Base-by-base conservation (phyloP, 495 filamentous ascomycete genomes). In the Lophiostoma macrostomum region DNA sequence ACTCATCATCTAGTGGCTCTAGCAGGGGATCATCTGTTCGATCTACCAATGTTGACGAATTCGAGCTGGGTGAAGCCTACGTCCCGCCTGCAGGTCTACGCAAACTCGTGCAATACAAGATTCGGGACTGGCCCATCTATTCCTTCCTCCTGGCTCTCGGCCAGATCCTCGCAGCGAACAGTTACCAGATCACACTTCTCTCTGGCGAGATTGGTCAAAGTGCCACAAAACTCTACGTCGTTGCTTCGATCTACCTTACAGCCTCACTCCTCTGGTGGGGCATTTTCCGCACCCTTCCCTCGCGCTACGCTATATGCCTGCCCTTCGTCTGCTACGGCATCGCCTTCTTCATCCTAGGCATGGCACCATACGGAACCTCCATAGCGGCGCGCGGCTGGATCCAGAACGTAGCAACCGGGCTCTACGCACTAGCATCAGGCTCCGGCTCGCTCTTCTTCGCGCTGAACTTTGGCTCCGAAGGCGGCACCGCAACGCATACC, bases 101-200 rank as follows among this genome's bases (percentile, higher is more conserved):
- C 53, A 76, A 48, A 42, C 27, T 72, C 27, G 45, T 78, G 37
- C 58, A 65, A 49, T 61, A 58, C 50, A 69, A 71, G 19, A 53
- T 75, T 34, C 67, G 73, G 14, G 80, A 85, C 57, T 90, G 86
- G 86, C 86, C 86, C 0, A 55, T 88, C 6, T 90, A 90, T 67
- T 79, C 83, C 4, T 75, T 90, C 50, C 70, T 88, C 32, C 72
- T 87, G 14, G 83, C 83, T 38, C 71, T 87, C 63, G 81, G 80
- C 5, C 83, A 86, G 63, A 78, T 86, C 51, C 76, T 86, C 35
- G 79, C 83, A 0, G 79, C 80, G 40, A 85, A 83, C 60, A 83
- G 79, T 0, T 83, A 85, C 66, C 83, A 86, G 53, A 81, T 86
- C 63, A 83, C 81, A 4, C 76, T 87, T 12, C 67, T 87, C 18